phyloP scores from a whole-genome alignment of 129 eudicot genomes.

The Flaveria robusta region DNA sequence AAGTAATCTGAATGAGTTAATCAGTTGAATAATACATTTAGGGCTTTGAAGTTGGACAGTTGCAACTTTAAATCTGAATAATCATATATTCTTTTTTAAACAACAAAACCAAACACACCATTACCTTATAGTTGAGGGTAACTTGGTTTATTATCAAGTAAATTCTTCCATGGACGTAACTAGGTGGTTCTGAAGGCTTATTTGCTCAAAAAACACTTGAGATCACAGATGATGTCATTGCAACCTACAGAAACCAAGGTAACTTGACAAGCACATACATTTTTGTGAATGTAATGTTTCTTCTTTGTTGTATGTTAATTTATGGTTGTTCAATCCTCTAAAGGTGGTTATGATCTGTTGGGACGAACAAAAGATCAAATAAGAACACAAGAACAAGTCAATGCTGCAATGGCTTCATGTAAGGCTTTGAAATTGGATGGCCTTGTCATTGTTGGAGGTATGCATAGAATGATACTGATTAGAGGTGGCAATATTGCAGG shows the following conservation, averaged over 20 bases:
- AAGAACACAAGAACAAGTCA: constrained; percentile 90
- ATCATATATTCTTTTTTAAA: background rate
- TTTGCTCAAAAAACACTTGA: constrained; percentile 83
- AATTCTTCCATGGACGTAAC: constrained; percentile 24
- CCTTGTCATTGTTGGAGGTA: constrained; percentile 96
- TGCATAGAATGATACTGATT: constrained; percentile 1
- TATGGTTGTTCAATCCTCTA: constrained; percentile 14
- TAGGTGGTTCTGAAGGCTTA: constrained; percentile 99
- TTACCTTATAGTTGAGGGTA: constrained; percentile 8
- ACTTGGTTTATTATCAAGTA: background rate
- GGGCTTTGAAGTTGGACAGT: background rate
- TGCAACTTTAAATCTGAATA: background rate
- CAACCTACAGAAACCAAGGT: constrained; percentile 98
- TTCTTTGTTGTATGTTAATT: constrained; percentile 5
- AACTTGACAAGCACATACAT: background rate
- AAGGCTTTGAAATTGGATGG: constrained; percentile 85
- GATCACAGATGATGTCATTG: constrained; percentile 76
- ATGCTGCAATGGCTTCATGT: constrained; percentile 87
- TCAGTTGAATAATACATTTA: background rate
- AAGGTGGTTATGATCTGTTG: constrained; percentile 96
- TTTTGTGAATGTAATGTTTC: background rate
- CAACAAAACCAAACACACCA: background rate
- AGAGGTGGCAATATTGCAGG: constrained; percentile 3
- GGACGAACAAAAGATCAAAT: constrained; percentile 98
- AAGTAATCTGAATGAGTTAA: background rate